These are phyloP conservation scores for Starmerella potacharoeniae DNA, from an alignment of 805 yeast genomes.

Conservation along the genomic window DNA sequence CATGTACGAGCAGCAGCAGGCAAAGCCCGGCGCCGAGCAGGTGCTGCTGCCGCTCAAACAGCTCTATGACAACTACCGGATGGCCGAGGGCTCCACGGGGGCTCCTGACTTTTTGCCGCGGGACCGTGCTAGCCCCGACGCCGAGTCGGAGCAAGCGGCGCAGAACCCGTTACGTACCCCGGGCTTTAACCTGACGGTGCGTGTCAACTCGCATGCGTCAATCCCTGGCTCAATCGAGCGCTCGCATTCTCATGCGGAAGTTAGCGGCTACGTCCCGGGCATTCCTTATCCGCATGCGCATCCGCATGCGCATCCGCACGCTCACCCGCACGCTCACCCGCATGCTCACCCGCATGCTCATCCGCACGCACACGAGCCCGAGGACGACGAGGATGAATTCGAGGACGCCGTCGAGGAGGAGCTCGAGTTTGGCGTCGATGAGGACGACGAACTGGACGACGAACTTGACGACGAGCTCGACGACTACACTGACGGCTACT, in stretches of 20 bases:
- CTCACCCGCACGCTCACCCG: not conserved
- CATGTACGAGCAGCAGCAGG: constrained; percentile 51
- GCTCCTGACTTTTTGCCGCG: not conserved
- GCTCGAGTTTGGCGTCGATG: constrained; percentile 17
- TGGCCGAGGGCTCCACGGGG: not conserved
- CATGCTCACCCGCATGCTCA: not conserved
- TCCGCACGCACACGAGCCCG: not conserved
- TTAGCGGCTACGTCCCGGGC: too few species aligned
- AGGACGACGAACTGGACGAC: constrained; percentile 15
- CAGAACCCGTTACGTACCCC: not conserved
- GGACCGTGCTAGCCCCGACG: not conserved
- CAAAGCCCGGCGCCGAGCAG: not conserved
- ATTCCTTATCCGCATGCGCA: too few species aligned
- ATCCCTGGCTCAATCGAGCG: not conserved
- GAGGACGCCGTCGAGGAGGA: constrained; percentile 3
- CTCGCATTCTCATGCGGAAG: not conserved
- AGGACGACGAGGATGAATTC: not conserved
- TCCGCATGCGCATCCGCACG: too few species aligned
- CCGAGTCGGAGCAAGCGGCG: not conserved
- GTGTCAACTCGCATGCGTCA: not conserved
- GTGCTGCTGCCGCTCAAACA: constrained; percentile 1
- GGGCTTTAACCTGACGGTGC: not conserved
- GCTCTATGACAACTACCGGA: constrained; percentile 2
- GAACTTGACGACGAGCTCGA: constrained; percentile 16
- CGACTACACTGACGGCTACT: constrained; percentile 4